Evolutionary conservation across 768 basidiomycete species (phyloP), one percentile per base, ranked within the genome.

Genomic region (Trametes gibbosa): DNA sequence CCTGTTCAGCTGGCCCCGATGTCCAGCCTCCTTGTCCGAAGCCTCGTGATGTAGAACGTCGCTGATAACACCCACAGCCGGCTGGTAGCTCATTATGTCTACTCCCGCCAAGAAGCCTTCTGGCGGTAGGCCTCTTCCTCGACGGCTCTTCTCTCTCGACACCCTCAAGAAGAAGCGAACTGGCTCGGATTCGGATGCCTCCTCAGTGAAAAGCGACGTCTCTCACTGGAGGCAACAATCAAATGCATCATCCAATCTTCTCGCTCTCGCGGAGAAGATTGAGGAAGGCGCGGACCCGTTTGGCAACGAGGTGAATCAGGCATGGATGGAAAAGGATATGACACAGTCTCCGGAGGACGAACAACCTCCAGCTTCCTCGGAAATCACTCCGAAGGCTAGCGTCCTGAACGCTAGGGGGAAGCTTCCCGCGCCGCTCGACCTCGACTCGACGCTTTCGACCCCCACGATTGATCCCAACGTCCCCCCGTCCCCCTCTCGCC

Each of bases 61-160:
- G 19, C 37, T 45, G 9, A 21, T 45, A 6, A 45, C n/a, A n/a
- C 16, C 23, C 14, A 23, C 21, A 45, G 5, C 19, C 12, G 10
- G 43, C 9, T 24, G 12, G 7, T 21, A 23, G 21, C 9, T 8
- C 37, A 5, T n/a, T 2, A 61, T 61, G 60, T 56, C 53, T 17
- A 54, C 60, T 27, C 45, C 40, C 8, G 21, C 51, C 0, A 70
- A 66, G 61, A 67, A 67, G 35, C 66, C 69, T 14, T 46, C 63
- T 13, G 65, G 65, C 5, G 62, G 63, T 14, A 47, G 68, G 34
- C 68, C 68, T 12, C 35, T 53, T 6, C 69, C 69, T 5, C 53
- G 61, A 47, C 65, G 69, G 9, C 64, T 70, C 0, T 70, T 68
- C 56, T 70, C 69, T 2, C 50, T 70, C 41, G 69, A 70, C 29